These are phyloP conservation scores for Saitozyma podzolica DNA, from an alignment of 768 basidiomycete species.

Conservation along the genomic window DNA sequence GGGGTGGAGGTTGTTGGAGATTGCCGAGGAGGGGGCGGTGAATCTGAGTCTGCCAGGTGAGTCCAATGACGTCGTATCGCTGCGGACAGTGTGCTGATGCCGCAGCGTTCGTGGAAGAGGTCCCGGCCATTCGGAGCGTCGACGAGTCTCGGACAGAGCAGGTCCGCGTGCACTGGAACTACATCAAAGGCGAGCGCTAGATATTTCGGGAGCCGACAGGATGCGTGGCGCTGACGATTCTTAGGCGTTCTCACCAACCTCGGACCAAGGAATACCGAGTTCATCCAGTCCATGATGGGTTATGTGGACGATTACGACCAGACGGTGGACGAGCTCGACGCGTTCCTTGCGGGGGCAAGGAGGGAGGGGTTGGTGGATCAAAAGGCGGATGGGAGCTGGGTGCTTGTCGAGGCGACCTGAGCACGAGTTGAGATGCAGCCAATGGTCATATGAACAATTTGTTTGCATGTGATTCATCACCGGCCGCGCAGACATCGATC, in stretches of 20 bases:
- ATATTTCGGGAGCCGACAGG: constrained; percentile 38
- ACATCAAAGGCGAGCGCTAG: constrained; percentile 59
- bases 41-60: no score
- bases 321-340: constrained; percentile 71
- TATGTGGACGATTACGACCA: constrained; percentile 80
- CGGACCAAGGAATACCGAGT: constrained; percentile 69
- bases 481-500: no score
- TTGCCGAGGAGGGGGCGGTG: constrained; percentile 20
- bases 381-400: no score
- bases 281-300: constrained; percentile 86
- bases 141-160: constrained; percentile 80
- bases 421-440: no score
- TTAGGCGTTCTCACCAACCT: constrained; percentile 90
- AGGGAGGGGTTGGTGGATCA: constrained; percentile 67
- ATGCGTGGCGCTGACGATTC: constrained; percentile 81
- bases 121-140: constrained; percentile 58
- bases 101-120: constrained; percentile 42
- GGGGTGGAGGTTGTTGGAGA: constrained; percentile 37
- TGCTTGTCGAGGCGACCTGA: no score
- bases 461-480: no score
- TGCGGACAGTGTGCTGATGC: no score
- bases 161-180: constrained; percentile 75
- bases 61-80: no score
- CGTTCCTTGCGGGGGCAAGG: constrained; percentile 77
- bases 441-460: no score